Evolutionary conservation across 768 basidiomycete species (phyloP).

Genomic region (Lentinula edodes): DNA sequence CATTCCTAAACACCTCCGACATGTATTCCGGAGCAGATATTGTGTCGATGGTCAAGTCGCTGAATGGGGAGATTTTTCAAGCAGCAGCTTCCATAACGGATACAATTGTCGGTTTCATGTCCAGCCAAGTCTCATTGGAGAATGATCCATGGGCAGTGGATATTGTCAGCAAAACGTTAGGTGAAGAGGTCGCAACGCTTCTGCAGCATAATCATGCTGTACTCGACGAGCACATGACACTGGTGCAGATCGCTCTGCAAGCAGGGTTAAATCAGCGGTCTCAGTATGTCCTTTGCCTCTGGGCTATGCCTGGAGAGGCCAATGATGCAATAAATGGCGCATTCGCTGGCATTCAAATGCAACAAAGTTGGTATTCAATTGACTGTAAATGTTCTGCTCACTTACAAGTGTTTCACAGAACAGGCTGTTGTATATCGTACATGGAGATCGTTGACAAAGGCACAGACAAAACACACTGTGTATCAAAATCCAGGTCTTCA

Average conservation of each 20-base stretch:
- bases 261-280: not conserved
- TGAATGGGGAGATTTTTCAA: slow-evolving; percentile 48
- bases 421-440: not conserved
- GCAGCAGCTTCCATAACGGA: slow-evolving; percentile 30
- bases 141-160: not conserved
- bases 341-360: not conserved
- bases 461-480: not conserved
- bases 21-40: slow-evolving; percentile 39
- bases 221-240: not conserved
- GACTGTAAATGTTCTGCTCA: not conserved
- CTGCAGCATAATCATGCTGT: not conserved
- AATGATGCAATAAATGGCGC: not conserved
- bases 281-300: not conserved
- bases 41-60: slow-evolving; percentile 25
- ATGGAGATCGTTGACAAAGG: not conserved
- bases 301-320: not conserved
- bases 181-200: not conserved
- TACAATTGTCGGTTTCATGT: slow-evolving; percentile 22
- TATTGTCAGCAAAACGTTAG: not conserved
- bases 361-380: not conserved
- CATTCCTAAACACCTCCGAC: slow-evolving; percentile 40
- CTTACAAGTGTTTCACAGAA: not conserved
- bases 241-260: slow-evolving; percentile 1
- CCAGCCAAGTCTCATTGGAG: not conserved
- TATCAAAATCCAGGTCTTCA: not conserved